These are phyloP conservation scores for Sporobolomyces roseus DNA, from an alignment of 768 basidiomycete genomes.

Conservation along the genomic window DNA sequence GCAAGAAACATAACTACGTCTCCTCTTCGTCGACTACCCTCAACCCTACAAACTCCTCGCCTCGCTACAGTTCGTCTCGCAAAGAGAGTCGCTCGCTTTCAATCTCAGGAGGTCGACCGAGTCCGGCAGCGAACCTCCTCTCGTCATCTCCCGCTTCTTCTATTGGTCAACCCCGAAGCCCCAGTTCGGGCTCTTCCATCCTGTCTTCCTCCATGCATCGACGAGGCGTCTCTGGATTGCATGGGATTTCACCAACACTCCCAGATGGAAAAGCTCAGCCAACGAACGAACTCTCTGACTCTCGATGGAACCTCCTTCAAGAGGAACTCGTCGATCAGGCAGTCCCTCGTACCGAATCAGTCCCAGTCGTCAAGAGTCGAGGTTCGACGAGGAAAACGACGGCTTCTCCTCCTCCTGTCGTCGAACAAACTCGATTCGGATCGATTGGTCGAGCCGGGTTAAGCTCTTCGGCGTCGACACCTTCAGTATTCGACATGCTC, in stretches of 20 bases:
- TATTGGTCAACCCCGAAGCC: constrained; percentile 21
- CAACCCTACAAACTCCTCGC: not conserved
- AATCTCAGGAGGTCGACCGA: not conserved
- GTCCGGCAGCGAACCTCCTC: constrained; percentile 7
- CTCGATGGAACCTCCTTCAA: constrained; percentile 23
- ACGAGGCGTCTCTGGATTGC: not conserved
- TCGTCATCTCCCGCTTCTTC: constrained; percentile 31
- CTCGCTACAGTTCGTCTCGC: constrained; percentile 15
- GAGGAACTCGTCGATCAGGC: constrained; percentile 11
- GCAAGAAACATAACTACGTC: not conserved
- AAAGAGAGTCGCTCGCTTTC: not conserved
- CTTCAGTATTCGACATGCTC: constrained; percentile 25
- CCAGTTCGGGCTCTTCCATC: constrained; percentile 26
- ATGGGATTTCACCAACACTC: constrained; percentile 6
- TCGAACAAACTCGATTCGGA: not conserved
- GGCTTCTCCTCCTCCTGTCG: not conserved
- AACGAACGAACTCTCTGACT: constrained; percentile 31
- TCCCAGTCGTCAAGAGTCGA: not conserved
- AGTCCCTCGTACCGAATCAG: not conserved
- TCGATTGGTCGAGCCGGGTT: not conserved
- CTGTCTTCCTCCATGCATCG: constrained; percentile 33
- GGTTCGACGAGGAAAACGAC: not conserved
- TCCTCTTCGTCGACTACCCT: not conserved
- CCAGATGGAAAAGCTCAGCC: constrained; percentile 19
- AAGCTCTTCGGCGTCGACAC: constrained; percentile 10